Conservation (phyloP, 176 grass and related monocot genomes). For the Hordeum marinum region DNA sequence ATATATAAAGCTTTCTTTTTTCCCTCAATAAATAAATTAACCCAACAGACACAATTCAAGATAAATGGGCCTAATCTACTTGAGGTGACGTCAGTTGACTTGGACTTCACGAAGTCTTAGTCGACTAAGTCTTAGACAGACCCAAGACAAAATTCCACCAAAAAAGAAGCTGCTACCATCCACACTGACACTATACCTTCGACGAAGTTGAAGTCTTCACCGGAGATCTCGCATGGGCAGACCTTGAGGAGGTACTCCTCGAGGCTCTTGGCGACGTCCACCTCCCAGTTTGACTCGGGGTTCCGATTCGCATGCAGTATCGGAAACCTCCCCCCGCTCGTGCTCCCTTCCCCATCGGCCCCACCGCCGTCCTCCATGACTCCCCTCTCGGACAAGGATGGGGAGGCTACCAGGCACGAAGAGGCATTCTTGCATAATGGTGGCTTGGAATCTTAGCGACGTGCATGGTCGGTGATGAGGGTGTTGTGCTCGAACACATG, state of each 20-base stretch:
- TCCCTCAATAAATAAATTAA: too few species aligned
- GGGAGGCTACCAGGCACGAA: not conserved
- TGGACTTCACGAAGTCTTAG: too few species aligned
- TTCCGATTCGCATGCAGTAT: conserved; percentile 68
- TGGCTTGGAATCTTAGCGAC: conserved; percentile 3
- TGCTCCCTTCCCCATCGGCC: conserved; percentile 27
- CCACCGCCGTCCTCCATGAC: conserved; percentile 19
- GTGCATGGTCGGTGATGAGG: not conserved
- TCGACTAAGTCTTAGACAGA: too few species aligned
- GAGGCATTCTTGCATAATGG: not conserved
- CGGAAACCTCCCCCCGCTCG: conserved; percentile 25
- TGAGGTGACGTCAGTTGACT: too few species aligned
- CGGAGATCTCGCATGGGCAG: conserved; percentile 68
- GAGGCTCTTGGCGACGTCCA: conserved; percentile 77
- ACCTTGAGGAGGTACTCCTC: conserved; percentile 91
- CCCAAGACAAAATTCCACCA: not conserved
- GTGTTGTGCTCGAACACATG: not conserved
- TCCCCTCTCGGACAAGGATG: not conserved
- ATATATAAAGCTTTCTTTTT: too few species aligned
- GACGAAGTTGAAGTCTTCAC: conserved; percentile 76
- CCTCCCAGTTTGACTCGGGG: conserved; percentile 81
- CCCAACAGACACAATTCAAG: too few species aligned
- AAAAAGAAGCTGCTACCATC: not conserved
- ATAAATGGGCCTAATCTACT: too few species aligned
- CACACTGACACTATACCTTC: conserved; percentile 50